phyloP scores from a whole-genome alignment of 192 early-diverging fungal species.

The Umbelopsis sp. region DNA sequence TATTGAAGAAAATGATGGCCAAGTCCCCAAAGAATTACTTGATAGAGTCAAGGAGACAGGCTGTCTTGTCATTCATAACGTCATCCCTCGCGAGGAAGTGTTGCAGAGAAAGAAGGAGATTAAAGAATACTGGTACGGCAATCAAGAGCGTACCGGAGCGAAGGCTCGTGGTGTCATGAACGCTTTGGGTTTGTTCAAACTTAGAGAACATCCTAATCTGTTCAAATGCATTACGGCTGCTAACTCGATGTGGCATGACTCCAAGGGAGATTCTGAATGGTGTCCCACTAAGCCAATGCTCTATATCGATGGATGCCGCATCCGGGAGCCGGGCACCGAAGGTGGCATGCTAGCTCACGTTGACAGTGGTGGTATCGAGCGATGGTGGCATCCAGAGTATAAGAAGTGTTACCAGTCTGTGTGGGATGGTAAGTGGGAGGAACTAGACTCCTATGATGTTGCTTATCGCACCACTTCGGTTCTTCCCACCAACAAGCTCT shows the following conservation, averaged over 20 bases:
- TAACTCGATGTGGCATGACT: slow-evolving; percentile 12
- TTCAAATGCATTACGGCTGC: neutral
- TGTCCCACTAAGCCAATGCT: slow-evolving; percentile 8
- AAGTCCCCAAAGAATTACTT: neutral
- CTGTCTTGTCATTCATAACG: slow-evolving; percentile 9
- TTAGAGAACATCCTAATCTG: slow-evolving; percentile 16
- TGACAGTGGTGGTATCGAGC: slow-evolving; percentile 20
- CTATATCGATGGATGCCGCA: slow-evolving; percentile 13
- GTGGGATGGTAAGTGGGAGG: slow-evolving; percentile 15
- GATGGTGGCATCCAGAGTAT: slow-evolving; percentile 8
- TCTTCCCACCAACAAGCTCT: slow-evolving; percentile 21
- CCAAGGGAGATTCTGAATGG: slow-evolving; percentile 7
- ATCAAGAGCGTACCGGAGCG: neutral
- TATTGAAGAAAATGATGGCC: slow-evolving; percentile 2
- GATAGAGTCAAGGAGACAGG: slow-evolving; percentile 13
- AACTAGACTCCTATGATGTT: slow-evolving; percentile 8
- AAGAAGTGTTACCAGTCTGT: slow-evolving; percentile 6
- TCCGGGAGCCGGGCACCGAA: neutral
- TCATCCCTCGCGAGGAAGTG: neutral
- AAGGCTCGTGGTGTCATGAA: slow-evolving; percentile 4
- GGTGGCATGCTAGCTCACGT: slow-evolving; percentile 15
- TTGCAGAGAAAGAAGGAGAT: slow-evolving; percentile 14
- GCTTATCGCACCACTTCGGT: neutral
- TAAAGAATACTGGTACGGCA: slow-evolving; percentile 15
- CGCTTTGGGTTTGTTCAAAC: slow-evolving; percentile 6